Evolutionary conservation across 345 rosid genomes (phyloP).

Genomic region (Lepidium sativum): DNA sequence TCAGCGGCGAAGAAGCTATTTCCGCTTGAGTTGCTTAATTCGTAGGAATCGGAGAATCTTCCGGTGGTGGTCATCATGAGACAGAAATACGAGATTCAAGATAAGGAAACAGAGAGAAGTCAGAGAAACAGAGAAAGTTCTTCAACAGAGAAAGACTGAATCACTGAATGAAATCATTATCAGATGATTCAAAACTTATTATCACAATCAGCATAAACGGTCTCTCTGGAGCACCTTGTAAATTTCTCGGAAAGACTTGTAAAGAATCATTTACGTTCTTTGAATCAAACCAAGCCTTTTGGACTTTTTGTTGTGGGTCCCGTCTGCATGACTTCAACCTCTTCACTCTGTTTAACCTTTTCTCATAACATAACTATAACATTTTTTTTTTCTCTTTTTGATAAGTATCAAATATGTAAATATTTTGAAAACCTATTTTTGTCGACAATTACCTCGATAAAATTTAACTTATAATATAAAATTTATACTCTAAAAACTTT

Average conservation of each 20-base stretch:
- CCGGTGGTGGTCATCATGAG: constrained; percentile 33
- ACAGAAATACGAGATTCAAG: not conserved
- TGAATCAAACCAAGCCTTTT: too few species aligned
- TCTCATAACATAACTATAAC: too few species aligned
- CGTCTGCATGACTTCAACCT: too few species aligned
- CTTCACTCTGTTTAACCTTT: too few species aligned
- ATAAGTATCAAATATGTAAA: too few species aligned
- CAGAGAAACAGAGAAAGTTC: not conserved
- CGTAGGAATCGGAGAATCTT: constrained; percentile 63
- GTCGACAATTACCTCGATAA: too few species aligned
- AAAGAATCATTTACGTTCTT: not conserved
- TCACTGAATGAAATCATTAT: not conserved
- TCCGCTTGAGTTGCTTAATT: constrained; percentile 49
- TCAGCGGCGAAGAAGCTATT: constrained; percentile 32
- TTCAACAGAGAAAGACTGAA: not conserved
- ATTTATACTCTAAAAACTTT: too few species aligned
- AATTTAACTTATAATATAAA: too few species aligned
- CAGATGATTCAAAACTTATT: not conserved
- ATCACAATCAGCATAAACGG: not conserved
- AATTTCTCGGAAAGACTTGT: not conserved
- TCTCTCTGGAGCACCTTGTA: not conserved
- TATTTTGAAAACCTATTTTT: too few species aligned
- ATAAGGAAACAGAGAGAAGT: not conserved
- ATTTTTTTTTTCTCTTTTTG: too few species aligned
- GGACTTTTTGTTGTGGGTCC: too few species aligned